Conservation (phyloP, 352 stramenopile species). For the Phytopythium litorale region DNA sequence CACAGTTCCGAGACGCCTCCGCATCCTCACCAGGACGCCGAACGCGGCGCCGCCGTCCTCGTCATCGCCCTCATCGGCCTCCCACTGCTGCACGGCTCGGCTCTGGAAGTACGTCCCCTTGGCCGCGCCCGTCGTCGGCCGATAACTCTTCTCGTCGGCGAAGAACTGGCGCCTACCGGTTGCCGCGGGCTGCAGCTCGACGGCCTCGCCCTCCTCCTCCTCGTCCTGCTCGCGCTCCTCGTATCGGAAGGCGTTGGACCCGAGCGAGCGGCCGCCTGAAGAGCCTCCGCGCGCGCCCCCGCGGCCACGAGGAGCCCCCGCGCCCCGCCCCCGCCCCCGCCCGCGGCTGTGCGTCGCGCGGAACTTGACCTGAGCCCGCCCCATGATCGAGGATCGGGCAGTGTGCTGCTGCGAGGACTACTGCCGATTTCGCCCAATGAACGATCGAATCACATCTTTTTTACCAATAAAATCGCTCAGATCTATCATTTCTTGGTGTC, state of each 20-base stretch:
- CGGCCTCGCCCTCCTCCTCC: constrained; percentile 1
- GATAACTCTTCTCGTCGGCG: constrained; percentile 48
- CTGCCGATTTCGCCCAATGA: not conserved
- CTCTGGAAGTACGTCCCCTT: constrained; percentile 55
- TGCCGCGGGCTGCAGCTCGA: constrained; percentile 4
- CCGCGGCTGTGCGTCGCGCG: constrained; percentile 49
- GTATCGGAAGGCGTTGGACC: constrained; percentile 75
- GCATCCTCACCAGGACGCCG: constrained; percentile 35
- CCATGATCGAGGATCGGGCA: constrained; percentile 30
- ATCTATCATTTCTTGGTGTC: not conserved
- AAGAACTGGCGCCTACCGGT: constrained; percentile 54
- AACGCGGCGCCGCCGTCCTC: constrained; percentile 18
- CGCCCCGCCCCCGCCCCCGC: constrained; percentile 21
- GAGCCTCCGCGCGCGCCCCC: constrained; percentile 8
- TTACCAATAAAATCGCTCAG: not conserved
- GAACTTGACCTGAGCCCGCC: constrained; percentile 69
- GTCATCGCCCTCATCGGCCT: constrained; percentile 26
- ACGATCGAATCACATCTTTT: not conserved
- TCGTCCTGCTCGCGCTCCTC: constrained; percentile 28
- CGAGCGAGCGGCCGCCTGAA: constrained; percentile 27
- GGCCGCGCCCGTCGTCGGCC: constrained; percentile 18
- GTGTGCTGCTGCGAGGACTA: not conserved
- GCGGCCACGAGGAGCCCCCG: constrained; percentile 8
- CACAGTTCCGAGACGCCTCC: constrained; percentile 1
- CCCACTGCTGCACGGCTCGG: constrained; percentile 61